Evolutionary conservation across 768 basidiomycete species (phyloP).

Genomic region (Boletus huronensis): DNA sequence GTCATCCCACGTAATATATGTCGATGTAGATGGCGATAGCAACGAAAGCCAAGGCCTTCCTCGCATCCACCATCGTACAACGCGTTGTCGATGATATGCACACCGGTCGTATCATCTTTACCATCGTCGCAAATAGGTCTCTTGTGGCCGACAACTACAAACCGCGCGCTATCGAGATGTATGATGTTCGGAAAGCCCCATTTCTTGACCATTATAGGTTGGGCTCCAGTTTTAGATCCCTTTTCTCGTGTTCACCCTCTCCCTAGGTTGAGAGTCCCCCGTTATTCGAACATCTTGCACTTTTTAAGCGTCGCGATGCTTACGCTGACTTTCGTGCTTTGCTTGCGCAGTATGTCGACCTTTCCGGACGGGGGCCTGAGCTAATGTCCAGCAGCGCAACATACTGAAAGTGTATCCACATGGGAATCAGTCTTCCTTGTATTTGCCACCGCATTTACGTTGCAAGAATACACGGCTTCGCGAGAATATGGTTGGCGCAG

Average conservation of each 20-base stretch:
- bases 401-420: constrained; percentile 45
- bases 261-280: constrained; percentile 71
- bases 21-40: constrained; percentile 76
- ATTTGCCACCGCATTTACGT: constrained; percentile 70
- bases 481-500: constrained; percentile 87
- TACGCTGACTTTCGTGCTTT: constrained; percentile 66
- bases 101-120: constrained; percentile 70
- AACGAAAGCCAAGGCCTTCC: constrained; percentile 78
- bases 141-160: constrained; percentile 92
- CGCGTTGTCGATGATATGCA: constrained; percentile 86
- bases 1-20: not conserved
- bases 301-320: constrained; percentile 73
- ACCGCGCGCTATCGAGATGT: constrained; percentile 66
- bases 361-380: not conserved
- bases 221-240: not conserved
- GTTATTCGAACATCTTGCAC: constrained; percentile 74
- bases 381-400: constrained; percentile 45
- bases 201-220: constrained; percentile 84
- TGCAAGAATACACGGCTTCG: constrained; percentile 86
- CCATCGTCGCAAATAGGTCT: constrained; percentile 58
- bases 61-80: constrained; percentile 81
- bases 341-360: constrained; percentile 59
- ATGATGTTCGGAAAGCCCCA: constrained; percentile 61
- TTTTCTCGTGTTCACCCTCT: not conserved
- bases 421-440: constrained; percentile 76